Base-by-base conservation (phyloP, 306 rosid species). In the Prunus padus region DNA sequence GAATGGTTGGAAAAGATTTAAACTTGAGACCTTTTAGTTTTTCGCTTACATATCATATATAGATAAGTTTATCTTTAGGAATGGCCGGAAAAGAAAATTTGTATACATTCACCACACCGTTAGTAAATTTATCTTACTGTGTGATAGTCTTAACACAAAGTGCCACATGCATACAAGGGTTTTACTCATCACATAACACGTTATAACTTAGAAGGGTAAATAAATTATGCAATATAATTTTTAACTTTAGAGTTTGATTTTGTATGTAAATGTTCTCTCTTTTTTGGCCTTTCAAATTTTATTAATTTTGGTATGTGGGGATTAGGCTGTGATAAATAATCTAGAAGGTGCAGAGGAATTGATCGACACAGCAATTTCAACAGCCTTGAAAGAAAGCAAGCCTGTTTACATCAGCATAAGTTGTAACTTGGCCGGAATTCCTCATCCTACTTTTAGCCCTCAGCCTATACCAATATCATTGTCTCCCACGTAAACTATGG, bases 341-440 rank as follows among this genome's bases (percentile, higher is more conserved):
- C 64, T 94, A 86, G 96, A 91, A 62, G 95, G 91, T 49, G 98
- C 97, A 13, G 97, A 94, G 54, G 93, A 92, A 55, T 22, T 69
- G 87, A 94, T 94, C 25, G 98, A 94, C 54, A 90, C 90, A 0
- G 97, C 97, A 18, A 90, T 94, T 73, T 91, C 97, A 4, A 94
- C 92, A 1, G 70, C 91, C 11, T 57, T 91, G 88, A 88, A 91
- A 78, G 94, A 94, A 76, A 91, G 96, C 81, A 94, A 94, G 65
- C 98, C 98, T 62, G 97, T 91, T 44, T 94, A 91, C 59, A 90
- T 94, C 71, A 94, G 97, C 87, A 84, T 94, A 16, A 64, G 97
- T 76, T 91, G 96, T 59, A 90, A 94, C 86, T 75, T 94, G 77
- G 71, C 87, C 4, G 92, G 66, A 0, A 76, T 88, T 78, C 98